These are phyloP conservation scores for Anthracocystis panici-leucophaei DNA, from an alignment of 1,284 basidiomycete genomes.

Conservation along the genomic window DNA sequence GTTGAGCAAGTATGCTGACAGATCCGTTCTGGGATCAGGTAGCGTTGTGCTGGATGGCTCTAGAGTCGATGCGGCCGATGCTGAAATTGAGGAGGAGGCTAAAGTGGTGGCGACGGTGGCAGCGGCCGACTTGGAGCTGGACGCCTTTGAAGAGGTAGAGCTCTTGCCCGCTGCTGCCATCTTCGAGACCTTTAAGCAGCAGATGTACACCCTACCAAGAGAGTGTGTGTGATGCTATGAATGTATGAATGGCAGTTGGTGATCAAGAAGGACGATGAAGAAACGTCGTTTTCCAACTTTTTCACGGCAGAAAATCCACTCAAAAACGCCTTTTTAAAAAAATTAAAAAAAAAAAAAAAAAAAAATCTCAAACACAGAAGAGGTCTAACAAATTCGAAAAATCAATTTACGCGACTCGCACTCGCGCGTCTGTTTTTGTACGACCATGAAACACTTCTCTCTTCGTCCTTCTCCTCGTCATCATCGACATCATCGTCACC, in stretches of 20 bases:
- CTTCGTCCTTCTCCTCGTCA: not conserved
- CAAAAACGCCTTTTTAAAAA: no score
- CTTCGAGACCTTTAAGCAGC: not conserved
- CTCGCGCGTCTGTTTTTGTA: not conserved
- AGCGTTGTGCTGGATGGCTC: conserved; percentile 15
- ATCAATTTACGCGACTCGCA: conserved; percentile 39
- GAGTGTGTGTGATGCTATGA: conserved; percentile 2
- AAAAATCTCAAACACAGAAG: not conserved
- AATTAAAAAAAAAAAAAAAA: not conserved
- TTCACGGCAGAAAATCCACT: not conserved
- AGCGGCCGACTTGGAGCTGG: conserved; percentile 6
- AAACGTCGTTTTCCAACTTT: conserved; percentile 1
- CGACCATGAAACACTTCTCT: conserved; percentile 27
- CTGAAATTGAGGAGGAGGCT: conserved; percentile 12
- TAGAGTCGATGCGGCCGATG: conserved; percentile 21
- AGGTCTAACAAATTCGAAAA: conserved; percentile 17
- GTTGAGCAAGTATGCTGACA: conserved; percentile 42
- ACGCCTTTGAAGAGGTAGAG: conserved; percentile 12
- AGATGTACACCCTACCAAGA: not conserved
- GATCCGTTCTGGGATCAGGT: conserved; percentile 33
- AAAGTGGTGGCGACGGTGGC: conserved; percentile 1
- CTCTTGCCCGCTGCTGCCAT: conserved; percentile 7
- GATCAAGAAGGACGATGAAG: conserved; percentile 6
- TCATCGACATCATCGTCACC: not conserved
- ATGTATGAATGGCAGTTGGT: conserved; percentile 1